Evolutionary conservation across 139 green algal species (phyloP).

Genomic region (Haematococcus sp.): DNA sequence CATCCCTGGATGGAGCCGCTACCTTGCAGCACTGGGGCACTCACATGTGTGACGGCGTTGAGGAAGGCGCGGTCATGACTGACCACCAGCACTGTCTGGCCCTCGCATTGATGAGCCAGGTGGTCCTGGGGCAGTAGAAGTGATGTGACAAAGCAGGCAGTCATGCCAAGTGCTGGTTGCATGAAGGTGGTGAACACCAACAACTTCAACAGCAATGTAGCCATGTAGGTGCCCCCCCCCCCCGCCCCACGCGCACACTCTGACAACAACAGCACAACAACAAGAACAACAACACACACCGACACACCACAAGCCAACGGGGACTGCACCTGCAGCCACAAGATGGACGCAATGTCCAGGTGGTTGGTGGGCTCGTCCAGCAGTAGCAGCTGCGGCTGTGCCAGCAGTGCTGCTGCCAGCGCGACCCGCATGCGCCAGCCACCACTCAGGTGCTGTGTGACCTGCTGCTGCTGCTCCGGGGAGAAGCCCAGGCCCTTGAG

Average conservation of each 20-base stretch:
- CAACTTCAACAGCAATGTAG: neutral
- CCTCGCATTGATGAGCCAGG: constrained; percentile 29
- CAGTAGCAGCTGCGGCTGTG: constrained; percentile 14
- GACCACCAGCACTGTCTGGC: constrained; percentile 46
- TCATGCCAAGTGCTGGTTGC: neutral
- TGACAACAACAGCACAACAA: no score
- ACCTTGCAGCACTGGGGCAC: no score
- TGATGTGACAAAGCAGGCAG: neutral
- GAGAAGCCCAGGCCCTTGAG: constrained; percentile 47
- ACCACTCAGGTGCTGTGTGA: constrained; percentile 41
- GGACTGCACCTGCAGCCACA: constrained; percentile 43
- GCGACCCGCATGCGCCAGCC: constrained; percentile 53
- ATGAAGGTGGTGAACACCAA: neutral
- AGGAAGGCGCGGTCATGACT: constrained; percentile 57
- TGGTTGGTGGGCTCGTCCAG: constrained; percentile 61
- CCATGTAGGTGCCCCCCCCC: no score
- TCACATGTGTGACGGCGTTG: constrained; percentile 41
- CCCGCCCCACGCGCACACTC: no score
- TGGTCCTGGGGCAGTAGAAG: constrained; percentile 29
- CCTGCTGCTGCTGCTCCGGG: constrained; percentile 16
- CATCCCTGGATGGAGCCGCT: no score
- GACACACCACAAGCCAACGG: no score
- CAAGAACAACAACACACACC: no score
- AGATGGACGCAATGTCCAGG: constrained; percentile 43
- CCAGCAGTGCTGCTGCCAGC: constrained; percentile 56